Evolutionary conservation across 2,329 filamentous ascomycete genomes (phyloP).

Genomic region (Fusarium subglutinans): DNA sequence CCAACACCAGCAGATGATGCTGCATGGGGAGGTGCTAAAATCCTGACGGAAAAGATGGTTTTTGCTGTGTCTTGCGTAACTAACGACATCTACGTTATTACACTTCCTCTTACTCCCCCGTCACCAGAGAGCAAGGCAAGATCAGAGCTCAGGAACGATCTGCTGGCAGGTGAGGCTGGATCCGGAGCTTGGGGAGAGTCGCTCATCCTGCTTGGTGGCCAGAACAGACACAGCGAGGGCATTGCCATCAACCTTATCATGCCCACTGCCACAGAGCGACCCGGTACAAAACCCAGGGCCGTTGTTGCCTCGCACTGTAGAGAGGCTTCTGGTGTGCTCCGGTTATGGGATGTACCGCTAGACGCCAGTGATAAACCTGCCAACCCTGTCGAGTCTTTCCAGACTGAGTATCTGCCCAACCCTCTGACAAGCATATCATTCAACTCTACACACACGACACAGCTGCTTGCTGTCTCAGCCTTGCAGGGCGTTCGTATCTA

Average conservation of each 20-base stretch:
- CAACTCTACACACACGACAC: constrained; percentile 66
- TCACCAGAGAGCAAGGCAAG: constrained; percentile 68
- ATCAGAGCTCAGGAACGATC: constrained; percentile 59
- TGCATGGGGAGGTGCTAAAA: constrained; percentile 56
- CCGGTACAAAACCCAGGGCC: constrained; percentile 50
- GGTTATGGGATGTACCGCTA: constrained; percentile 67
- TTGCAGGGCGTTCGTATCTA: constrained; percentile 69
- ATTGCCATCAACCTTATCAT: constrained; percentile 64
- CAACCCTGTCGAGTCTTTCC: constrained; percentile 60
- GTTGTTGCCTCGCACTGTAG: constrained; percentile 69
- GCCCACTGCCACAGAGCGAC: constrained; percentile 52
- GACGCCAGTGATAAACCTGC: constrained; percentile 48
- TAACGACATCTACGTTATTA: constrained; percentile 65
- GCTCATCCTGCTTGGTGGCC: constrained; percentile 62
- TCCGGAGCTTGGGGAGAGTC: constrained; percentile 72
- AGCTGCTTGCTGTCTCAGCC: constrained; percentile 66
- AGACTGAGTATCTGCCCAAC: constrained; percentile 66
- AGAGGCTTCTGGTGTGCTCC: constrained; percentile 67
- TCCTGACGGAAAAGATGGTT: constrained; percentile 66
- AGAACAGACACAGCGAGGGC: constrained; percentile 62
- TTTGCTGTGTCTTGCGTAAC: constrained; percentile 69
- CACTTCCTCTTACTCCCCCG: constrained; percentile 68
- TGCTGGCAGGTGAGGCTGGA: constrained; percentile 64
- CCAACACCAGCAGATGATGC: constrained; percentile 59
- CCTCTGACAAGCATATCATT: constrained; percentile 67